Base-by-base conservation (phyloP, 2,329 filamentous ascomycete species). In the Xylaria sp. region DNA sequence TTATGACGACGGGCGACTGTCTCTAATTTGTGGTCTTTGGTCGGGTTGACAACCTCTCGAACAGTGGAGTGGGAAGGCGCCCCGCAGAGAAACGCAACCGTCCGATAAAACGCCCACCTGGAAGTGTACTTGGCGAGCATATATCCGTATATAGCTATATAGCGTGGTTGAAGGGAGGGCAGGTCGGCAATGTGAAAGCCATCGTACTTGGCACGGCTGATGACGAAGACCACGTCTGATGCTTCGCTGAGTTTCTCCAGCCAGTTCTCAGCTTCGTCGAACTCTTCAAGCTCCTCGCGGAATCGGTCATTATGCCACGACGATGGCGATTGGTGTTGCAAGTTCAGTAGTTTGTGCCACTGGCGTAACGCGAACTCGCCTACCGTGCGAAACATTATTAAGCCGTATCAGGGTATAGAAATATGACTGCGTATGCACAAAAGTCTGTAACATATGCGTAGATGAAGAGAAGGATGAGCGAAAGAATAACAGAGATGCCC, bases 11-110 rank as follows among this genome's bases (percentile, higher is more conserved):
- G 66, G 28, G 82, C 81, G 6, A 84, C 81, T 59, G 74, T 74
- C 0, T 65, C 53, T 0, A 80, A 58, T 66, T 81, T 83, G 53
- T 59, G 7, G 40, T 81, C 78, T 63, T 81, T 84, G 38, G 67
- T 74, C 1, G 82, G 82, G 72, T 85, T 85, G 20, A 84, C 77
- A 0, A 84, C 82, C 74, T 84, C 83, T 5, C 80, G 73, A 2
- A 84, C 77, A 2, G 63, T 53, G 4, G 66, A 54, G 61, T 69
- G 66, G 7, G 73, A 36, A 11, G 74, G 64, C 15, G 67, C 72
- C 6, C 74, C 58, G 64, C 79, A 81, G 1, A 81, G 62, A 4
- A 68, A 67, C 6, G 81, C 80, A 9, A 78, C 78, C 0, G 72
- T 70, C 38, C 77, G 78, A 67, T 82, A 84, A 67, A 84, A 83